These are phyloP conservation scores for Phytopythium delawarense DNA, from an alignment of 352 stramenopile species.

Conservation along the genomic window DNA sequence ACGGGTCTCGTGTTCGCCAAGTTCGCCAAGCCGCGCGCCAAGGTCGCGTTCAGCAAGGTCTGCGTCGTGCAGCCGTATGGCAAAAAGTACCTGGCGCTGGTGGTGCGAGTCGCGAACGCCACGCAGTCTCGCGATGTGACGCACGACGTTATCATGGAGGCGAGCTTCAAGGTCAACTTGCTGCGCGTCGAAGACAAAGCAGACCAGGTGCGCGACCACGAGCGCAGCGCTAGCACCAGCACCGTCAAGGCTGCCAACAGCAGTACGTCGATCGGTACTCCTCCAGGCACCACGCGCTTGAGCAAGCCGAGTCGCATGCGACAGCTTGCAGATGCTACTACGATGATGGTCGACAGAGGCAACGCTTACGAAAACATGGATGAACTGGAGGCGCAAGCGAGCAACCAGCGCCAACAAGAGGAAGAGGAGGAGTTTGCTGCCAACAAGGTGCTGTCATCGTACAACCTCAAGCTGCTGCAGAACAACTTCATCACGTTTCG, in stretches of 20 bases:
- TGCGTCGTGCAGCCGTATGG: constrained; percentile 75
- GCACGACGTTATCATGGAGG: constrained; percentile 84
- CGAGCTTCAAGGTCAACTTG: constrained; percentile 73
- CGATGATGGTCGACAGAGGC: neutral
- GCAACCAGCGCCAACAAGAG: constrained; percentile 2
- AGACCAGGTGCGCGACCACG: constrained; percentile 30
- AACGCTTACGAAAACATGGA: constrained; percentile 2
- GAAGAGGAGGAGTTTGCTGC: constrained; percentile 15
- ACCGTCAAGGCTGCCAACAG: neutral
- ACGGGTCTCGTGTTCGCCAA: constrained; percentile 84
- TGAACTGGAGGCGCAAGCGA: constrained; percentile 1
- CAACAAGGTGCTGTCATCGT: constrained; percentile 56
- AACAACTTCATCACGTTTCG: constrained; percentile 87
- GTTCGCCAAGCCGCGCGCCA: constrained; percentile 72
- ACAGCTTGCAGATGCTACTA: neutral
- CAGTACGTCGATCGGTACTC: neutral
- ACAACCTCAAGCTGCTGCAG: constrained; percentile 74
- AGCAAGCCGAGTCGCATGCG: neutral
- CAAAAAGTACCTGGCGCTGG: constrained; percentile 66
- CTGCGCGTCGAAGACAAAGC: constrained; percentile 64
- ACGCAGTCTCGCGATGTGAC: constrained; percentile 77
- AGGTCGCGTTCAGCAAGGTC: constrained; percentile 78
- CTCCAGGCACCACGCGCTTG: neutral
- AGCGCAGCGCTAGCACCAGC: constrained; percentile 6
- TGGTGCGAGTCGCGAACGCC: constrained; percentile 76